A percentile compares a stretch with the other conserved stretches of the same genome.
Evolutionary conservation across 2,329 filamentous ascomycete genomes (phyloP).

Genomic region (Colletotrichum musae): DNA sequence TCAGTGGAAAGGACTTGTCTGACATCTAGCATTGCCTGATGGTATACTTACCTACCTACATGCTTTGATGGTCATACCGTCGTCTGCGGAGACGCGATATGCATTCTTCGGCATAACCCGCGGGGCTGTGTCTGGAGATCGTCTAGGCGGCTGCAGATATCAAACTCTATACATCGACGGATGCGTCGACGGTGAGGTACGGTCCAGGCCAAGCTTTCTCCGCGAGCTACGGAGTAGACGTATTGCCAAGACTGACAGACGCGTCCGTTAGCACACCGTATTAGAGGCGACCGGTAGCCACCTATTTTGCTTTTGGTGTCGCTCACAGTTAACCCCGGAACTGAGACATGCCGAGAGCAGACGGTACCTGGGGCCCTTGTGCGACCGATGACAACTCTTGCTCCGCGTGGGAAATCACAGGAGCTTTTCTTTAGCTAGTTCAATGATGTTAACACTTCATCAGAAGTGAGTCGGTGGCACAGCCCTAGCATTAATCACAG

Average conservation of each 20-base stretch:
- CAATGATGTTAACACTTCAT: background rate
- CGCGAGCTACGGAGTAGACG: background rate
- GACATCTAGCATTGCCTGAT: background rate
- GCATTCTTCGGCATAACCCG: conserved; percentile 27
- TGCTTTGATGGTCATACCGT: background rate
- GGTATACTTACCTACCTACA: background rate
- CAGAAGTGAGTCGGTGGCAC: background rate
- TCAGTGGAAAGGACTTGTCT: background rate
- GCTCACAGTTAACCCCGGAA: background rate
- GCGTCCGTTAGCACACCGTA: background rate
- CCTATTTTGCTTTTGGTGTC: background rate
- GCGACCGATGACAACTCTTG: background rate
- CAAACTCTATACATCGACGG: conserved; percentile 7
- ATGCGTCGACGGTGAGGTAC: background rate
- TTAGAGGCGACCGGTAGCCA: background rate
- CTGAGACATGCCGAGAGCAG: conserved; percentile 27
- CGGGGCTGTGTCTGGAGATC: conserved; percentile 20
- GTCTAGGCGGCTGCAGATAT: conserved; percentile 2
- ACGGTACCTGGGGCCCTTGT: background rate
- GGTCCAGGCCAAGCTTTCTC: background rate
- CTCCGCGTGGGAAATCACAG: background rate
- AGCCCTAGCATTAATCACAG: background rate
- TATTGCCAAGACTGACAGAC: conserved; percentile 7
- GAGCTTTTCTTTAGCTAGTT: background rate
- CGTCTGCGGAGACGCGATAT: background rate